Evolutionary conservation across 2,329 filamentous ascomycete genomes (phyloP).

Genomic region (Pseudonectria buxi): DNA sequence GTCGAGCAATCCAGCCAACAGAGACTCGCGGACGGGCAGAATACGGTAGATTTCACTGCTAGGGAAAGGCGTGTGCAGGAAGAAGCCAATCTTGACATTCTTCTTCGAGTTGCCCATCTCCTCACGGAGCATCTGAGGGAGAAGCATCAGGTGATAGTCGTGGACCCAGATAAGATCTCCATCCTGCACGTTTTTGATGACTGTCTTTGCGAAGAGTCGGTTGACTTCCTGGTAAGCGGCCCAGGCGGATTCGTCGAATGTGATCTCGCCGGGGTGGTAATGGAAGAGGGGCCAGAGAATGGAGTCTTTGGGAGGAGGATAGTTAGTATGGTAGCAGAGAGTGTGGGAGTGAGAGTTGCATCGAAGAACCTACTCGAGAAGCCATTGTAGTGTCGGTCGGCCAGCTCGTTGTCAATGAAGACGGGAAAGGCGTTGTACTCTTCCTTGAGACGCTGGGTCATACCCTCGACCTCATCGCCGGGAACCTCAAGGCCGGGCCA

Average conservation of each 20-base stretch:
- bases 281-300: constrained; percentile 99
- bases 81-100: constrained; percentile 97
- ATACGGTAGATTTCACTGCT: constrained; percentile 97
- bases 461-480: constrained; percentile 66
- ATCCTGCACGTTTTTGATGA: constrained; percentile 82
- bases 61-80: constrained; percentile 94
- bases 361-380: constrained; percentile 71
- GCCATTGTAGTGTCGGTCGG: constrained; percentile 94
- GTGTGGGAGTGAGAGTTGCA: too few relatives aligned
- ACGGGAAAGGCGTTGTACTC: constrained; percentile 88
- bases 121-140: constrained; percentile 90
- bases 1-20: constrained; percentile 80
- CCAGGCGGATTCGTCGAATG: constrained; percentile 94
- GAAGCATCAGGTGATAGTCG: constrained; percentile 96
- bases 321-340: constrained; percentile 3
- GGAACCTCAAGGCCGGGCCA: constrained; percentile 94
- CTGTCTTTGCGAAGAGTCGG: constrained; percentile 79
- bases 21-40: constrained; percentile 81
- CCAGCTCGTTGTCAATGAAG: constrained; percentile 88
- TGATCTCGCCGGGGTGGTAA: constrained; percentile 97
- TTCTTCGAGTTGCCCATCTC: constrained; percentile 74
- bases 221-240: constrained; percentile 90
- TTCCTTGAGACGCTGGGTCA: constrained; percentile 73
- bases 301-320: constrained; percentile 54
- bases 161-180: constrained; percentile 97